Conservation (phyloP, 805 yeast genomes). For the Starmerella apis region DNA sequence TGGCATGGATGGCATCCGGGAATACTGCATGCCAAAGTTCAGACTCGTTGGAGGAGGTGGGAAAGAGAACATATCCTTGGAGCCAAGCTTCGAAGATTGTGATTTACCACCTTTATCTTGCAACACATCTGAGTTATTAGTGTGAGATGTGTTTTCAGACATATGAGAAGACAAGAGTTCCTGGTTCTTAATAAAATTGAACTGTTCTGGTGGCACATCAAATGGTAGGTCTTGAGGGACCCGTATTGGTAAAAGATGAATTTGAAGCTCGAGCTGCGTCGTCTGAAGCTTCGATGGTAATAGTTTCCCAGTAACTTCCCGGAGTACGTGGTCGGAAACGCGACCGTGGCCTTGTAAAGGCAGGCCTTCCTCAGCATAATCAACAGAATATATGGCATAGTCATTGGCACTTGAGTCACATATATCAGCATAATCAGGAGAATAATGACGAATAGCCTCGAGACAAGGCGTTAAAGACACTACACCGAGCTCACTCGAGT, state of each 20-base stretch:
- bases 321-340: conserved; percentile 18
- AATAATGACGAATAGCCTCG: conserved; percentile 28
- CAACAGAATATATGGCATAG: conserved; percentile 35
- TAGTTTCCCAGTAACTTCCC: conserved; percentile 18
- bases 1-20: not conserved
- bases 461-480: conserved; percentile 31
- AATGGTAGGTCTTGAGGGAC: not conserved
- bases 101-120: not conserved
- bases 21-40: not conserved
- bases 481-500: conserved; percentile 27
- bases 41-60: not conserved
- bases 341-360: conserved; percentile 37
- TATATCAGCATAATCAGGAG: conserved; percentile 33
- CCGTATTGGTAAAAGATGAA: conserved; percentile 18
- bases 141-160: not conserved
- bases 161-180: not conserved
- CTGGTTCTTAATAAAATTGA: not conserved
- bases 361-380: conserved; percentile 32
- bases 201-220: not conserved
- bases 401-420: conserved; percentile 27
- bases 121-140: not conserved
- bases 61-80: not conserved
- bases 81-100: not conserved
- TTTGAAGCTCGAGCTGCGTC: conserved; percentile 18
- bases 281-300: conserved; percentile 6